phyloP scores from a whole-genome alignment of 2,329 filamentous ascomycete genomes.

The Aureobasidium lini region DNA sequence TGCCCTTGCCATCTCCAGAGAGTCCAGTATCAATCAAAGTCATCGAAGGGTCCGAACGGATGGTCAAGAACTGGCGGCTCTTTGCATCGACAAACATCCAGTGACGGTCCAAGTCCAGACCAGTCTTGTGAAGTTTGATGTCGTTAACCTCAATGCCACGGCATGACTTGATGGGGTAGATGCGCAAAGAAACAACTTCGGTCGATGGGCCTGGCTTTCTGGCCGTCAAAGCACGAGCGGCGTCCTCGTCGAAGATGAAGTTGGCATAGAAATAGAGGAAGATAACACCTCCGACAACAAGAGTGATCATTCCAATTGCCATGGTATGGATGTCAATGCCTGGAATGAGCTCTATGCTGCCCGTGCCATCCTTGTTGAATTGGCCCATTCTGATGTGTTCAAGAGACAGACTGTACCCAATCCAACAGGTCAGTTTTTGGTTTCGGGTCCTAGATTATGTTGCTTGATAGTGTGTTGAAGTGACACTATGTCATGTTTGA shows the following conservation, averaged over 20 bases:
- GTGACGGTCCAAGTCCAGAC: conserved; percentile 54
- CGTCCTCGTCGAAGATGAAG: conserved; percentile 9
- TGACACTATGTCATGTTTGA: neutral
- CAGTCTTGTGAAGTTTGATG: conserved; percentile 46
- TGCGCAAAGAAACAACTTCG: conserved; percentile 42
- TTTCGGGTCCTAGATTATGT: neutral
- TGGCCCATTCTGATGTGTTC: neutral
- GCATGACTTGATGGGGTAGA: conserved; percentile 62
- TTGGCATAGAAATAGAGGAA: conserved; percentile 11
- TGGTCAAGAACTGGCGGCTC: conserved; percentile 52
- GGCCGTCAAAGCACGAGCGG: neutral
- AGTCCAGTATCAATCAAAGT: conserved; percentile 53
- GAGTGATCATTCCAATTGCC: conserved; percentile 8
- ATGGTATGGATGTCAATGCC: conserved; percentile 3
- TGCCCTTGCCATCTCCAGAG: conserved; percentile 28
- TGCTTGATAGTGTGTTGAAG: neutral
- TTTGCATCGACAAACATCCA: conserved; percentile 58
- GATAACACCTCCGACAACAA: conserved; percentile 1
- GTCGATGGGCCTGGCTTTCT: conserved; percentile 17
- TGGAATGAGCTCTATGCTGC: conserved; percentile 10
- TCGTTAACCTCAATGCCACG: conserved; percentile 51
- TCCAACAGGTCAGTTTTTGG: neutral
- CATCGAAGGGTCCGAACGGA: conserved; percentile 54
- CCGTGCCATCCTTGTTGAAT: conserved; percentile 2
- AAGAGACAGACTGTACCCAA: neutral